Base-by-base conservation (phyloP, 2,329 filamentous ascomycete genomes). In the Monosporascus sp. region DNA sequence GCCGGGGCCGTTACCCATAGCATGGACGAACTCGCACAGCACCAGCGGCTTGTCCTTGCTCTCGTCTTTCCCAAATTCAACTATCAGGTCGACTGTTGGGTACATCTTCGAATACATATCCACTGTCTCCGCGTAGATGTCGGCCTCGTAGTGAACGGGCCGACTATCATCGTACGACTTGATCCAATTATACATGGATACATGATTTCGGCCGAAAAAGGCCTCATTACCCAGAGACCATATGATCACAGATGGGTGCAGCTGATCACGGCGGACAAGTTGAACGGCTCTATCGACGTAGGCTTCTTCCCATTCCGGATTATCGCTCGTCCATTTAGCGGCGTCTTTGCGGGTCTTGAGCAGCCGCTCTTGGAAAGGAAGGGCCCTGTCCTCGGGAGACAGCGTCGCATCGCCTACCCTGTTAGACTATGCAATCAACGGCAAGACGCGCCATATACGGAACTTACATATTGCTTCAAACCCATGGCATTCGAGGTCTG, bases 211-310 rank as follows among this genome's bases (percentile, higher is more conserved):
- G 0, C 85, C 85, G 55, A 84, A 87, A 67, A 86, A 87, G 0
- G 83, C 79, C 63, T 88, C 85, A 55, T 88, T 88, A 0, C 85
- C 85, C 0, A 88, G 68, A 40, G 80, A 84, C 85, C 85, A 88
- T 45, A 87, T 77, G 38, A 87, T 79, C 16, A 88, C 74, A n/a
- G 77, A 82, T 1, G 84, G 72, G 55, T 86, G 81, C 50, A 86
- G 80, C 65, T 86, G 85, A 64, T 87, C 83, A 46, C 85, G 76
- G 57, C 79, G 75, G 2, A 88, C 79, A 51, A 88, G 70, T 58
- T 86, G 82, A 35, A 74, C 69, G n/a, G 81, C 82, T 3, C 85
- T 80, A 63, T 88, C 85, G 7, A 88, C 67, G 59, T 88, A 88
- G 1, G 84, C 80, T 7, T 78, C 73, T 52, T 74, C 72, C 82